Conservation (phyloP, 73 alveolate species). For the Stentor roeselii region DNA sequence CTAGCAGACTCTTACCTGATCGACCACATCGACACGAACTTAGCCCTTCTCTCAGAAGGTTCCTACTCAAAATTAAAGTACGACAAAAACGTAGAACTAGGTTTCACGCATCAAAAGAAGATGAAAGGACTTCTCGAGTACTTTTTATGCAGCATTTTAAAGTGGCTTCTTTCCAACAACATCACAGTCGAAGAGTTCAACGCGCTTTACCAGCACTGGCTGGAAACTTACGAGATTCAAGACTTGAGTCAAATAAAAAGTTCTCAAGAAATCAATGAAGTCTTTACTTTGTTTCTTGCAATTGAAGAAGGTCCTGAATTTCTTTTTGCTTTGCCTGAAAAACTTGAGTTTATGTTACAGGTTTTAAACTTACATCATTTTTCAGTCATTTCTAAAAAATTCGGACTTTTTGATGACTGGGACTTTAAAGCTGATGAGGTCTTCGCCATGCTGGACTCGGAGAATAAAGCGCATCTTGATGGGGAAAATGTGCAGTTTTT, state of each 20-base stretch:
- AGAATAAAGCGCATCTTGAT: conserved; percentile 5
- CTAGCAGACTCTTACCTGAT: not conserved
- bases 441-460: not conserved
- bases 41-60: not conserved
- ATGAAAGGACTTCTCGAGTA: conserved; percentile 22
- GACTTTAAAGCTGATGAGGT: not conserved
- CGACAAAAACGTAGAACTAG: conserved; percentile 20
- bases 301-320: conserved; percentile 19
- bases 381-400: not conserved
- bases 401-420: conserved; percentile 1
- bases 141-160: not conserved
- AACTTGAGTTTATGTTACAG: not conserved
- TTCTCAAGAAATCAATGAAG: conserved; percentile 16
- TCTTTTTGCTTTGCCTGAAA: not conserved
- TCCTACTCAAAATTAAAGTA: conserved; percentile 4
- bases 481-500: conserved; percentile 17
- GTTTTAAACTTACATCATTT: not conserved
- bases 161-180: not conserved
- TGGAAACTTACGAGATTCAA: not conserved
- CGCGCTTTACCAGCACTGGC: not conserved
- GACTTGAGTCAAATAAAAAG: not conserved
- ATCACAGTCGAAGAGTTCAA: not conserved
- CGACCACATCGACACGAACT: not conserved
- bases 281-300: not conserved
- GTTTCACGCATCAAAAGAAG: conserved; percentile 22